Percentiles rank a stretch among this genome's conserved stretches.
These are phyloP conservation scores for Mortierella sp. DNA, from an alignment of 371 early-diverging fungal species.

Conservation along the genomic window DNA sequence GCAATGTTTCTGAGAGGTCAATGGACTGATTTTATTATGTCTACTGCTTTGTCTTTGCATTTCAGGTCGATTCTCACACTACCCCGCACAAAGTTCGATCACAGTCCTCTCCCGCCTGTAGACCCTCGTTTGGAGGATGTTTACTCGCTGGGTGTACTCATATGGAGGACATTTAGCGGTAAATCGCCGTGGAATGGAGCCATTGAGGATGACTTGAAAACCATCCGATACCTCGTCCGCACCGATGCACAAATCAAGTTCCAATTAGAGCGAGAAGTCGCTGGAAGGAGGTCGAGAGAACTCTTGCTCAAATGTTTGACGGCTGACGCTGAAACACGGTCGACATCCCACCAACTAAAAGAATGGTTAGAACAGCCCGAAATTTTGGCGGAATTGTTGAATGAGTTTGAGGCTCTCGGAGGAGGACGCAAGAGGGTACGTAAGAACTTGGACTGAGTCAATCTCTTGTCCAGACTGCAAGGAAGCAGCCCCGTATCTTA, in stretches of 20 bases:
- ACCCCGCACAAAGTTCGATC: conserved; percentile 64
- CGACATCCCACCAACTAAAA: conserved; percentile 52
- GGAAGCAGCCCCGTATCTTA: background rate
- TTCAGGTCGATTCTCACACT: conserved; percentile 67
- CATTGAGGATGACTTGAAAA: conserved; percentile 68
- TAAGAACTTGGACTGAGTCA: conserved; percentile 34
- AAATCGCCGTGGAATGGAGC: conserved; percentile 75
- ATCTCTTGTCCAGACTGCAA: background rate
- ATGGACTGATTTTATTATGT: background rate
- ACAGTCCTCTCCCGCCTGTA: conserved; percentile 59
- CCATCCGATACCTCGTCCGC: conserved; percentile 65
- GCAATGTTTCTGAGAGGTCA: background rate
- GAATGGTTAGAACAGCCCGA: conserved; percentile 59
- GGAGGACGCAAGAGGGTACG: conserved; percentile 52
- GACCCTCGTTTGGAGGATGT: conserved; percentile 72
- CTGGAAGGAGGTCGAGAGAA: conserved; percentile 60
- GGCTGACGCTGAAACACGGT: conserved; percentile 60
- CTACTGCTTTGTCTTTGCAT: background rate
- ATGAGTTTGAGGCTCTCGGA: conserved; percentile 41
- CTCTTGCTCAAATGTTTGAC: conserved; percentile 64
- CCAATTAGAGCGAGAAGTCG: conserved; percentile 62
- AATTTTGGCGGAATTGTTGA: conserved; percentile 22
- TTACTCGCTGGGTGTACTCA: conserved; percentile 71
- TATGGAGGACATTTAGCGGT: conserved; percentile 73
- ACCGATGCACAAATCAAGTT: conserved; percentile 64